Base-by-base conservation (phyloP, 2,329 filamentous ascomycete genomes). In the Paecilomyces fulvus region DNA sequence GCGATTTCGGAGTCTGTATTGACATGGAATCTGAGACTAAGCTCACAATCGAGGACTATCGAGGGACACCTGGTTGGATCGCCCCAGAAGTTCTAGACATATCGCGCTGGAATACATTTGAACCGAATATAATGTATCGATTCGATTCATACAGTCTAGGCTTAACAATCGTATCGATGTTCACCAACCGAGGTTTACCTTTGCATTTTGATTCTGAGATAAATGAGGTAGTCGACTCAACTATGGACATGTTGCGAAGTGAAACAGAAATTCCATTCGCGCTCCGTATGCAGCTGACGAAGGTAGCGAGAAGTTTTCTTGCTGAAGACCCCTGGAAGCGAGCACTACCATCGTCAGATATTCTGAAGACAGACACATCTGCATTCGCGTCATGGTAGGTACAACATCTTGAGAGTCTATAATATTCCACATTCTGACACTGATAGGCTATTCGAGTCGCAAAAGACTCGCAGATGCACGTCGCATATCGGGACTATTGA, bases 1-100 rank as follows among this genome's bases (percentile, higher is more conserved):
- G 64, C 52, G 66, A 68, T 55, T 68, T 68, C 49, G 66, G 66
- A 1, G 65, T 68, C 17, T 68, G 64, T 49, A 30, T 68, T 50
- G 64, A 68, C 49, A 50, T 68, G 37, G 66, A 68, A 48, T 49
- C 61, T 4, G 59, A 60, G 12, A 55, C 51, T 12, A 59, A 54
- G 46, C 60, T 67, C n/a, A 60, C 57, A 1, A 50, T 62, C 9
- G 59, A 58, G 48, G 65, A 67, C 51, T 68, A 68, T 59, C 25
- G 25, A 28, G 25, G 25, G 4, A 28, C 25, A 28, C 25, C 25
- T 28, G 25, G 25, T 28, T 28, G 25, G 25, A 28, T 28, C 4
- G 25, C 25, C 25, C 25, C 25, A 7, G 25, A 28, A 28, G 7
- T 28, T 5, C 25, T 28, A 28, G 25, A 28, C 7, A 5, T 5